These are phyloP conservation scores for Cucumis hystrix DNA, from an alignment of 306 rosid genomes.

Conservation along the genomic window DNA sequence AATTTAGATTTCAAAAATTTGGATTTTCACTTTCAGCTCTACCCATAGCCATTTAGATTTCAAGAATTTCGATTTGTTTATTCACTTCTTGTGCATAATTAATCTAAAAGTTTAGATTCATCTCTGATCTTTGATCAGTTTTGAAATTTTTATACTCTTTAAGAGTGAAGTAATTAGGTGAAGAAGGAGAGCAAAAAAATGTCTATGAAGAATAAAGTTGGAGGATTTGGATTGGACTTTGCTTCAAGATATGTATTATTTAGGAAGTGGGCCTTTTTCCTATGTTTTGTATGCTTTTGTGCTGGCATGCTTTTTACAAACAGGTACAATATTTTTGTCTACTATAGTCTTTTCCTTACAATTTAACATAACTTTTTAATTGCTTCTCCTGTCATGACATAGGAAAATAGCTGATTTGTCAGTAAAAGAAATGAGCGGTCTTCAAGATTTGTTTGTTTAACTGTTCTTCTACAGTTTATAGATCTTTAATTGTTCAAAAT, in stretches of 20 bases:
- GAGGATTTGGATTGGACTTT: constrained; percentile 35
- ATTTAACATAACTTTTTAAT: not conserved
- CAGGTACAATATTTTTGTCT: constrained; percentile 29
- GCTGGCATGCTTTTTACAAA: constrained; percentile 73
- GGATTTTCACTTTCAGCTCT: constrained; percentile 2
- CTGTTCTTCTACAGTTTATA: not conserved
- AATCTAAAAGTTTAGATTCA: not conserved
- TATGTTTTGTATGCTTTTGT: constrained; percentile 71
- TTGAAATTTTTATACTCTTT: not conserved
- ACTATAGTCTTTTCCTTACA: constrained; percentile 13
- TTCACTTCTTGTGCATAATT: not conserved
- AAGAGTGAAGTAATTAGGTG: constrained; percentile 8
- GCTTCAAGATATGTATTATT: constrained; percentile 30
- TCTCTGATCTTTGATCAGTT: not conserved
- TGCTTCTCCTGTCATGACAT: not conserved
- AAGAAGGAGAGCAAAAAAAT: constrained; percentile 20
- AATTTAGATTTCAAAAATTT: not conserved
- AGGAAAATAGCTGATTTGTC: not conserved
- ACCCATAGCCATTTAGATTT: not conserved
- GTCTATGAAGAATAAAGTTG: constrained; percentile 39
- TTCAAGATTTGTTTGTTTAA: not conserved
- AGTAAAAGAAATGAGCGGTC: not conserved
- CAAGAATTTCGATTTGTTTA: not conserved
- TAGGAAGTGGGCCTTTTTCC: constrained; percentile 53
- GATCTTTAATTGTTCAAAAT: not conserved